Percentiles rank a stretch among this genome's conserved stretches.
Evolutionary conservation across 176 grass and related monocot genomes (phyloP).

Genomic region (bread wheat (Triticum aestivum)): IWGSC_CS_RefSeq_v2.1 NC_057809.1:190724317-190724816

Average conservation of each 20-base stretch:
- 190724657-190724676: not conserved
- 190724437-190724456: not conserved
- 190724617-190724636: not conserved
- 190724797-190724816: not conserved
- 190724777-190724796: too few relatives aligned
- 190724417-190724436: not conserved
- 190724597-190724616: too few relatives aligned
- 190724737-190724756: too few relatives aligned
- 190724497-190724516: not conserved
- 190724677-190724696: too few relatives aligned
- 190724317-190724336: not conserved
- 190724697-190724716: too few relatives aligned
- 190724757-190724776: too few relatives aligned
- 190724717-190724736: too few relatives aligned
- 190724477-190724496: not conserved
- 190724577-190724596: not conserved
- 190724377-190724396: not conserved
- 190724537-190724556: not conserved
- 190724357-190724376: too few relatives aligned
- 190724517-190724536: not conserved
- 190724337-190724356: too few relatives aligned
- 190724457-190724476: not conserved
- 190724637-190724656: not conserved
- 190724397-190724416: not conserved
- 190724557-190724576: not conserved